These are phyloP conservation scores for Carex myosuroides DNA, from an alignment of 176 grass and related monocot genomes.

Conservation along the genomic window DNA sequence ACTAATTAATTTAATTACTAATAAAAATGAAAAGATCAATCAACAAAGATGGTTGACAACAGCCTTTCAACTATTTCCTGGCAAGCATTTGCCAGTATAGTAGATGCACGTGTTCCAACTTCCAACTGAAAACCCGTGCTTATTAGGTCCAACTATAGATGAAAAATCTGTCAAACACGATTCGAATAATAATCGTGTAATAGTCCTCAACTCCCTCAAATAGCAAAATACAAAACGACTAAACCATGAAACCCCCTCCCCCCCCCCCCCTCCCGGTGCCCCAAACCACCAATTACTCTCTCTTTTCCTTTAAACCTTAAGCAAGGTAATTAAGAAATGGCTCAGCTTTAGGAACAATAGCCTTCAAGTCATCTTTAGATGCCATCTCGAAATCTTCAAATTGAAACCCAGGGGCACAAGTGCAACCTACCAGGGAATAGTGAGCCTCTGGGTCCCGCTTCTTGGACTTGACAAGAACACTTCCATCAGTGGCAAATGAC, in stretches of 20 bases:
- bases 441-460: conserved; percentile 59
- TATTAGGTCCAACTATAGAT: not conserved
- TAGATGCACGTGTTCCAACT: not conserved
- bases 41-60: not conserved
- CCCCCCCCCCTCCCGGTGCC: no score
- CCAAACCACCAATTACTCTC: not conserved
- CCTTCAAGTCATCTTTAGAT: conserved; percentile 44
- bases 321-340: conserved; percentile 67
- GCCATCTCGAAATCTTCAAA: conserved; percentile 78
- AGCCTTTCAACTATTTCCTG: not conserved
- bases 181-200: not conserved
- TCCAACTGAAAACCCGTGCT: not conserved
- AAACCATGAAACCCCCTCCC: not conserved
- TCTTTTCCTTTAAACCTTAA: not conserved
- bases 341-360: conserved; percentile 60
- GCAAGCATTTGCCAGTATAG: not conserved
- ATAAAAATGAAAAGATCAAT: not conserved
- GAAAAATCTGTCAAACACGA: not conserved
- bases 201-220: not conserved
- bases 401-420: conserved; percentile 87
- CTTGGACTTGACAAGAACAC: conserved; percentile 53
- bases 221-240: not conserved
- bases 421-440: conserved; percentile 84
- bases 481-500: conserved; percentile 73
- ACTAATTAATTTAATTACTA: not conserved